phyloP scores from a whole-genome alignment of 2,329 filamentous ascomycete genomes.

The Trichoderma arundinaceum region DNA sequence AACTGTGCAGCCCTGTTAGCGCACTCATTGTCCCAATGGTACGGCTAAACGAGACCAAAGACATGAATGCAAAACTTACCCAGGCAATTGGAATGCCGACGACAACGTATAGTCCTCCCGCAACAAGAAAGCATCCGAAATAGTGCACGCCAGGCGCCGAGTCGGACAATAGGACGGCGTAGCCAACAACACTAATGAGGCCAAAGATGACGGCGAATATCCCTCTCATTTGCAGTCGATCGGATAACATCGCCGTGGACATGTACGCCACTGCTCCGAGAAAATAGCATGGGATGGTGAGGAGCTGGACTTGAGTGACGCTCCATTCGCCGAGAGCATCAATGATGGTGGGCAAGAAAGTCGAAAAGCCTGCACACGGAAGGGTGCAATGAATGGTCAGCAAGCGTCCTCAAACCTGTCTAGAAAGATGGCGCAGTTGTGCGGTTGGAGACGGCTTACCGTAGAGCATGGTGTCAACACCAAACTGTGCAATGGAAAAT shows the following conservation, averaged over 20 bases:
- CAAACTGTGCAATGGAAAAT: conserved; percentile 73
- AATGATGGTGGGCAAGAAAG: conserved; percentile 81
- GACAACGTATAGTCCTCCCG: conserved; percentile 70
- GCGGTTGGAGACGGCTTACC: conserved; percentile 40
- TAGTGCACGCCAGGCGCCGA: conserved; percentile 69
- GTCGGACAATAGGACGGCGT: conserved; percentile 69
- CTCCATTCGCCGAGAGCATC: conserved; percentile 68
- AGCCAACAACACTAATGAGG: conserved; percentile 68
- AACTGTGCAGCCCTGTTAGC: conserved; percentile 43
- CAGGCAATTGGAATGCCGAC: conserved; percentile 63
- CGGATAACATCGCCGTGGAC: conserved; percentile 67
- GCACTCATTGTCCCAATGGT: too few relatives aligned
- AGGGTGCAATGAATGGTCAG: neutral
- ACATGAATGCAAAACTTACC: conserved; percentile 41
- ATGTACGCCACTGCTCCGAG: conserved; percentile 74
- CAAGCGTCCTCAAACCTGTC: neutral
- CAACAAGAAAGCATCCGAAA: conserved; percentile 77
- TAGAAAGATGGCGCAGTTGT: neutral
- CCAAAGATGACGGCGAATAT: conserved; percentile 69
- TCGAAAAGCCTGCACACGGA: conserved; percentile 64
- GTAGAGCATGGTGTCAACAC: conserved; percentile 77
- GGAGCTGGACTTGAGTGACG: conserved; percentile 69
- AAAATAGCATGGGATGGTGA: conserved; percentile 80
- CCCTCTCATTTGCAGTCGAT: conserved; percentile 68
- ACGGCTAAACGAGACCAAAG: neutral